These are phyloP conservation scores for Celoporthe dispersa DNA, from an alignment of 2,329 filamentous ascomycete genomes.

Conservation along the genomic window DNA sequence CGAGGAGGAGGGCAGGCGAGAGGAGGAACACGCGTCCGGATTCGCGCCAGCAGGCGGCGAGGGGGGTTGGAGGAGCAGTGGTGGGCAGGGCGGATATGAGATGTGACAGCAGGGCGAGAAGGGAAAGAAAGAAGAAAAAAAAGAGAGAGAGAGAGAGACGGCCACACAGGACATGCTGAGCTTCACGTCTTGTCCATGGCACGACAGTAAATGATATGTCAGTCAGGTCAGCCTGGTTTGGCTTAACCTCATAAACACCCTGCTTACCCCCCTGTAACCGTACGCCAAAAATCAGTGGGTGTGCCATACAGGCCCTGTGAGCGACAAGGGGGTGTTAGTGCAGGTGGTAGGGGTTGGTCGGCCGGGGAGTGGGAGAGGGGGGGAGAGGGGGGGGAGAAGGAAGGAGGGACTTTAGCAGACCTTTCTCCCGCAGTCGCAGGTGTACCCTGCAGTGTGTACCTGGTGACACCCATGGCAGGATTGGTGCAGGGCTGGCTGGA, in stretches of 20 bases:
- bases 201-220: conserved; percentile 5
- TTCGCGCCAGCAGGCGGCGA: background rate
- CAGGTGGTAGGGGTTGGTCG: background rate
- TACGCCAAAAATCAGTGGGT: background rate
- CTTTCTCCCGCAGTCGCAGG: background rate
- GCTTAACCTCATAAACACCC: background rate
- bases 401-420: background rate
- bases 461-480: background rate
- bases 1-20: background rate
- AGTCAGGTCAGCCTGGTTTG: background rate
- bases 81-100: background rate
- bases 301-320: background rate
- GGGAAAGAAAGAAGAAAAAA: background rate
- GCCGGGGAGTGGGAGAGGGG: no score
- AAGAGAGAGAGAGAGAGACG: background rate
- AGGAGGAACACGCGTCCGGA: background rate
- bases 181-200: background rate
- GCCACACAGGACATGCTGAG: background rate
- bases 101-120: background rate
- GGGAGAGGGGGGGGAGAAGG: background rate
- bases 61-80: background rate
- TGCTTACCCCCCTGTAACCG: background rate
- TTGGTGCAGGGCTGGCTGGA: background rate
- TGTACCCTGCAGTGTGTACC: background rate
- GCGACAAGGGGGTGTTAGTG: background rate